These are phyloP conservation scores for Rubus idaeus DNA, from an alignment of 306 rosid species.

Conservation along the genomic window DNA sequence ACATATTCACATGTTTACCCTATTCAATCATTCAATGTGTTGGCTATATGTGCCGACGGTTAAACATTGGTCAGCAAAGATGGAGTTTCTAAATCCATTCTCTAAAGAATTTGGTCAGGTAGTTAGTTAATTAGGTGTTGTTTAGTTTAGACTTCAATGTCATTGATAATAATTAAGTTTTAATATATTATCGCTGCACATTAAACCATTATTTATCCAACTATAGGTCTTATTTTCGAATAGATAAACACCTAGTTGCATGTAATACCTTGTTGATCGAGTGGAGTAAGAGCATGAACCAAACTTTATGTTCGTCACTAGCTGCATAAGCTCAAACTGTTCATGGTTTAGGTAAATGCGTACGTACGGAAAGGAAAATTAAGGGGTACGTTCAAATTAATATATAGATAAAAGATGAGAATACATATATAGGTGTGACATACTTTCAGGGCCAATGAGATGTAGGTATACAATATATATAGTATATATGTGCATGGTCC, in stretches of 20 bases:
- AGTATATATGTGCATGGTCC: background rate
- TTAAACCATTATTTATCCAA: background rate
- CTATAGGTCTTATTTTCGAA: background rate
- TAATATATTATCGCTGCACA: background rate
- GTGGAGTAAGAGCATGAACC: background rate
- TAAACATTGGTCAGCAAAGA: background rate
- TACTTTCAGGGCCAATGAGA: background rate
- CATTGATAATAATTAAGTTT: background rate
- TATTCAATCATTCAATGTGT: too few species aligned
- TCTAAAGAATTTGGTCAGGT: background rate
- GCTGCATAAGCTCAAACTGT: background rate
- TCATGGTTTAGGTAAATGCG: conserved; percentile 12
- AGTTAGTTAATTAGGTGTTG: background rate
- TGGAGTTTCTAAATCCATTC: background rate
- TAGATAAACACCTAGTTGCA: background rate
- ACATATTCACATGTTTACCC: too few species aligned
- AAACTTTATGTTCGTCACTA: background rate
- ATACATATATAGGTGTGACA: background rate
- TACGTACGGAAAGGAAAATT: background rate
- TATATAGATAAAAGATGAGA: background rate
- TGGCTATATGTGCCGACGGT: background rate
- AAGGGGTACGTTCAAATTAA: too few species aligned
- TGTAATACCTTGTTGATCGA: background rate
- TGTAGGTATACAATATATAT: background rate
- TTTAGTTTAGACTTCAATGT: background rate